Evolutionary conservation across 345 rosid species (phyloP), one percentile per base, ranked within the genome.

Genomic region (Hibiscus trionum): DNA sequence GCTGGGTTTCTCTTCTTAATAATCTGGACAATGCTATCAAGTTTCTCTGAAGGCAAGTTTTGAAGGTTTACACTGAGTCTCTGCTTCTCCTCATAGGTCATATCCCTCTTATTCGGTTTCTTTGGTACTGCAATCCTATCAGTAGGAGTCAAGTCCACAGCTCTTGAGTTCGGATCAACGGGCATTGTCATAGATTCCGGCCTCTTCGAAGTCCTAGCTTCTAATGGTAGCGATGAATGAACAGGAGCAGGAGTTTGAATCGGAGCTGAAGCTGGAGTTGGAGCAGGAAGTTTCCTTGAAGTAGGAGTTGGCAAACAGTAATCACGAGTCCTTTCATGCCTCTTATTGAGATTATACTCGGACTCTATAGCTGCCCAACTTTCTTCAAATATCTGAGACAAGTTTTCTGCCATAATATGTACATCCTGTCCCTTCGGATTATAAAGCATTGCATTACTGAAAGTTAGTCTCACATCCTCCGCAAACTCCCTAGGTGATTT

Each of bases 381-480:
- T 50, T 87, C 91, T 76, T 87, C 95, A 75, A 94, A 94, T 71
- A 84, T 29, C 52, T 80, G 86, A 66, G 72, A 79, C 86, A 91
- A 69, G 8, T 71, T 35, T 56, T 86, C 88, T 15, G 96, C 97
- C 91, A 91, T 88, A 52, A 56, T 1, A 75, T 94, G 88, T 31
- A 81, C 97, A 52, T 94, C 97, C 73, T 94, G 98, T 33, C 86
- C 97, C 72, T 86, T 85, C 1, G 93, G 95, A 73, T 91, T 94
- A 79, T 91, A 94, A 68, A 83, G 27, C 90, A 91, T 78, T 17
- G 97, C 98, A 79, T 94, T 94, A 73, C 75, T 83, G 78, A 91
- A 91, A 16, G 98, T 90, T 68, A 91, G 86, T 68, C 90, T 88
- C 73, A 94, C 91, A 70, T 94, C 98, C 67, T 87, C 88, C 2